Conservation (phyloP, 106 monocot genomes). For the Xerophyta viscosa region DNA sequence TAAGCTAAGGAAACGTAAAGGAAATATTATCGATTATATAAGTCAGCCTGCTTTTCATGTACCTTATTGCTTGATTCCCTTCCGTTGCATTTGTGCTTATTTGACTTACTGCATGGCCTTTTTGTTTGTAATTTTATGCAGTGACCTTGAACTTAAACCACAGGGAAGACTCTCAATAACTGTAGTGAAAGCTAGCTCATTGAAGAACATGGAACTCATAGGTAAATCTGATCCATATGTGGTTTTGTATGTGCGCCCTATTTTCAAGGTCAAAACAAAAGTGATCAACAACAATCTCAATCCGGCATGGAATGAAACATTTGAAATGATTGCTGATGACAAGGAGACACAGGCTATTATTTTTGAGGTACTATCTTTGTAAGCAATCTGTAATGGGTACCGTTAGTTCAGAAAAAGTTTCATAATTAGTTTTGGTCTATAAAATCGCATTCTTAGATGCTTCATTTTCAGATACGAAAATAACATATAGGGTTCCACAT, state of each 20-base stretch:
- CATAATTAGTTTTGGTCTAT: background rate
- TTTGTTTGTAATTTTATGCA: too few relatives aligned
- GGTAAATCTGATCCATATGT: constrained; percentile 99
- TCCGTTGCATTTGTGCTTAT: too few relatives aligned
- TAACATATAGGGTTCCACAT: too few relatives aligned
- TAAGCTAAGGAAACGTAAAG: too few relatives aligned
- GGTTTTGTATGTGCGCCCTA: constrained; percentile 58
- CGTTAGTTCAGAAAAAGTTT: too few relatives aligned
- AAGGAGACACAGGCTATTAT: constrained; percentile 79
- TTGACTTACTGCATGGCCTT: too few relatives aligned
- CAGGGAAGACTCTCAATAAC: constrained; percentile 65
- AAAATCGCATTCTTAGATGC: too few relatives aligned
- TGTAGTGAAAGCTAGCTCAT: constrained; percentile 55
- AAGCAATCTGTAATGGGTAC: too few relatives aligned
- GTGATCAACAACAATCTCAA: constrained; percentile 77
- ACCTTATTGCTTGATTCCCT: too few relatives aligned
- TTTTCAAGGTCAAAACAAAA: constrained; percentile 87
- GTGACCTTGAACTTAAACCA: constrained; percentile 96
- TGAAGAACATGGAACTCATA: constrained; percentile 84
- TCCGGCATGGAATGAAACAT: constrained; percentile 89
- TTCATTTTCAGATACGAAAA: too few relatives aligned
- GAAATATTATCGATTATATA: too few relatives aligned
- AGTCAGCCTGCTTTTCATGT: background rate
- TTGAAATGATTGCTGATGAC: constrained; percentile 85
- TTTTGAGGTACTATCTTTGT: constrained; percentile 50